phyloP scores from a whole-genome alignment of 257 asterid genomes.

The Cruciata laevipes region DNA sequence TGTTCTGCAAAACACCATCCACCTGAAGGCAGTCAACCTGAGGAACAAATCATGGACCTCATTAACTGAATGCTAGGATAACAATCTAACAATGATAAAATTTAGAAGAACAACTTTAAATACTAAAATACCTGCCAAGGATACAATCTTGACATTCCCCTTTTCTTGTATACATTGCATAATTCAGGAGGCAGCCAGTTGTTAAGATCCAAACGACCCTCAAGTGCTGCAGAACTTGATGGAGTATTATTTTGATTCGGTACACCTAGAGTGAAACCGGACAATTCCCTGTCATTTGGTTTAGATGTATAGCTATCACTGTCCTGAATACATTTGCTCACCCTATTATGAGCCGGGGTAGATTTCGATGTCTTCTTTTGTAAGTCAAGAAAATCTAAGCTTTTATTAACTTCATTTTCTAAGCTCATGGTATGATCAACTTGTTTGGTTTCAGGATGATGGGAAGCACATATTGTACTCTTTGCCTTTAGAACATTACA shows the following conservation, averaged over 20 bases:
- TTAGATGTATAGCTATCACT: conserved; percentile 25
- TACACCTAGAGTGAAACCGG: conserved; percentile 25
- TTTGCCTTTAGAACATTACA: conserved; percentile 23
- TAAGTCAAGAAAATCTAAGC: conserved; percentile 21
- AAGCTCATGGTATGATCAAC: conserved; percentile 15
- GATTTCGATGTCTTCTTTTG: conserved; percentile 26
- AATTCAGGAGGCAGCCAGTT: conserved; percentile 90
- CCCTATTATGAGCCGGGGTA: conserved; percentile 24
- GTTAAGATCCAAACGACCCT: conserved; percentile 59
- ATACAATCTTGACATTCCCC: conserved; percentile 74
- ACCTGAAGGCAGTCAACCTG: conserved; percentile 98
- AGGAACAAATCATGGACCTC: conserved; percentile 14
- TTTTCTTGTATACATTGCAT: conserved; percentile 70
- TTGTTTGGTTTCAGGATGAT: conserved; percentile 20
- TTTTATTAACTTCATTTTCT: conserved; percentile 22
- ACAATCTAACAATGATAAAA: not conserved
- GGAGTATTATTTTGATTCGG: conserved; percentile 47
- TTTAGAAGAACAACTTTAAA: not conserved
- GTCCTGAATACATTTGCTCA: conserved; percentile 23
- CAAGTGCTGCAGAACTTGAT: conserved; percentile 43
- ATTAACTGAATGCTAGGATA: conserved; percentile 8
- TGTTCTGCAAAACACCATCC: conserved; percentile 87
- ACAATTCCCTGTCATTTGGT: conserved; percentile 32
- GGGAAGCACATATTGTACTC: conserved; percentile 26
- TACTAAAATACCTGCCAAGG: conserved; percentile 73